Conservation (phyloP, 2,329 filamentous ascomycete species). For the Emmonsia crescens region DNA sequence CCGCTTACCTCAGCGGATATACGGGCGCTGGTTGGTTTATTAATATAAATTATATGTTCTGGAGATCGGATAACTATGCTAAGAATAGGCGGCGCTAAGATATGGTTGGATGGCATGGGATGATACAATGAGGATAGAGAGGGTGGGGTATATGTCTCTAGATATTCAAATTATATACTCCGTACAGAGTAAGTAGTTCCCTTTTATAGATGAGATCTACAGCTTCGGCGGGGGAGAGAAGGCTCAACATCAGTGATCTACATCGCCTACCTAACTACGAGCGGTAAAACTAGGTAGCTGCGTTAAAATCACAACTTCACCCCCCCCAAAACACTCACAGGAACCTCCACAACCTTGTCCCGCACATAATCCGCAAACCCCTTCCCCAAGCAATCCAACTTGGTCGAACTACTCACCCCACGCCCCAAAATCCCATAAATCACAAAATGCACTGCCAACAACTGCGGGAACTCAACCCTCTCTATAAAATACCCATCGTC, state of each 20-base stretch:
- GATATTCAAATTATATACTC: too few relatives aligned
- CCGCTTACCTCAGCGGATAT: not conserved
- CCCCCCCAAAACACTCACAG: slow-evolving; percentile 14
- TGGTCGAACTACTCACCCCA: slow-evolving; percentile 39
- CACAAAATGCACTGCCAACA: slow-evolving; percentile 42
- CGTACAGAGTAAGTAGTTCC: too few relatives aligned
- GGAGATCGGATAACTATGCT: not conserved
- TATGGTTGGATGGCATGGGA: too few relatives aligned
- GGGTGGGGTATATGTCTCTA: too few relatives aligned
- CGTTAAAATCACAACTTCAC: not conserved
- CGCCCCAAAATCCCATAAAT: slow-evolving; percentile 37
- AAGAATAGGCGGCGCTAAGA: not conserved
- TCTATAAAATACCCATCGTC: slow-evolving; percentile 34
- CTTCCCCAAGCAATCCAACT: slow-evolving; percentile 43
- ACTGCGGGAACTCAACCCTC: slow-evolving; percentile 37
- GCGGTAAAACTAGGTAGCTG: too few relatives aligned
- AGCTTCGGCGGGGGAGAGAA: too few relatives aligned
- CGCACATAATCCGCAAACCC: slow-evolving; percentile 44
- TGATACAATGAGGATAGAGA: too few relatives aligned
- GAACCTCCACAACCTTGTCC: slow-evolving; percentile 34
- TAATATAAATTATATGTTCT: too few relatives aligned
- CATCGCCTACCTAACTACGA: too few relatives aligned
- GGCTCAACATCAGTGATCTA: too few relatives aligned
- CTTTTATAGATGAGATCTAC: too few relatives aligned
- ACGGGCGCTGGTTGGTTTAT: not conserved